Evolutionary conservation across 208 protist species (phyloP).

Genomic region (Crithidia bombi): DNA sequence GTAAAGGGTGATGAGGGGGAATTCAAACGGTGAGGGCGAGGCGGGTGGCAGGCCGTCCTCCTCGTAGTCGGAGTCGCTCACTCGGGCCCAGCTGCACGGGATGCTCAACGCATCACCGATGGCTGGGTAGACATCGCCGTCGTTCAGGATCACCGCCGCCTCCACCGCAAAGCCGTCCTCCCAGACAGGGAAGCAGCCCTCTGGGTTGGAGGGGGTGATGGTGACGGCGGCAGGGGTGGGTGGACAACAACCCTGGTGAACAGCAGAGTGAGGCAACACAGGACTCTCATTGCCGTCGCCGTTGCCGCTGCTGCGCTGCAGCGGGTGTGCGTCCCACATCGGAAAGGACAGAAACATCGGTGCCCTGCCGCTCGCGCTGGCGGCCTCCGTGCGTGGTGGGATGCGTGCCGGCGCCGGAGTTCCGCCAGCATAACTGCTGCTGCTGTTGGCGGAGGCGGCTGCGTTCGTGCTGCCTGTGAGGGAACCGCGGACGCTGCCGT

Average conservation of each 20-base stretch:
- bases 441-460: no score
- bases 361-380: neutral
- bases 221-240: slow-evolving; percentile 14
- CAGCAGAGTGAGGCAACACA: no score
- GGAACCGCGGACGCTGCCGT: neutral
- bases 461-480: neutral
- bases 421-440: slow-evolving; percentile 1
- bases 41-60: slow-evolving; percentile 11
- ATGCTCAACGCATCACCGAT: slow-evolving; percentile 30
- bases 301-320: neutral
- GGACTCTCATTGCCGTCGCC: neutral
- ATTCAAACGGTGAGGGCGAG: slow-evolving; percentile 17
- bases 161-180: slow-evolving; percentile 44
- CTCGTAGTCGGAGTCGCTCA: slow-evolving; percentile 8
- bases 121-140: slow-evolving; percentile 38
- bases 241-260: neutral
- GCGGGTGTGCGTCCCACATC: slow-evolving; percentile 27
- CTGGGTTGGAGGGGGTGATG: slow-evolving; percentile 20
- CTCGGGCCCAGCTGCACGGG: slow-evolving; percentile 27
- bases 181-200: slow-evolving; percentile 37
- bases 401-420: slow-evolving; percentile 1
- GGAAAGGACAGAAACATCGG: slow-evolving; percentile 39
- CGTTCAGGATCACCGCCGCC: slow-evolving; percentile 29
- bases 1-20: slow-evolving; percentile 35
- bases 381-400: slow-evolving; percentile 20